A percentile compares a stretch with the other conserved stretches of the same genome.
Conservation (phyloP, 1,284 basidiomycete genomes). For the Tremellales sp. region DNA sequence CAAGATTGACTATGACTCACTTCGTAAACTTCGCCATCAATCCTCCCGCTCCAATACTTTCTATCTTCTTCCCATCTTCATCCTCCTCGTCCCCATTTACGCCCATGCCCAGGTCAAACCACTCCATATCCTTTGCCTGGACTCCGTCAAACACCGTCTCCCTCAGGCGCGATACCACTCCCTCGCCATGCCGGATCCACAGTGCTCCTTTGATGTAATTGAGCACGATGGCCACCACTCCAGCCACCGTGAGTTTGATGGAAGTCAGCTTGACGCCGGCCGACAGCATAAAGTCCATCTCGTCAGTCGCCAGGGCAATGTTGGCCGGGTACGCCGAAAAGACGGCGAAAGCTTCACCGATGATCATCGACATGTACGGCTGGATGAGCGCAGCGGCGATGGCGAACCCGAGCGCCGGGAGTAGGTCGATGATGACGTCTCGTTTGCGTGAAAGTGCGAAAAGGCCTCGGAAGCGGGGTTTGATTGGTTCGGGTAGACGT, state of each 20-base stretch:
- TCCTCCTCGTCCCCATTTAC: slow-evolving; percentile 54
- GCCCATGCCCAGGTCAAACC: slow-evolving; percentile 83
- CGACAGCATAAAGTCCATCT: slow-evolving; percentile 58
- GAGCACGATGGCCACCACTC: slow-evolving; percentile 64
- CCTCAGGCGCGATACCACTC: slow-evolving; percentile 67
- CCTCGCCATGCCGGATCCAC: slow-evolving; percentile 87
- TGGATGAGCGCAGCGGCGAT: slow-evolving; percentile 71
- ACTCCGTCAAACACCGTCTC: slow-evolving; percentile 67
- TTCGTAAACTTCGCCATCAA: slow-evolving; percentile 90
- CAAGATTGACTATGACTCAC: slow-evolving; percentile 51
- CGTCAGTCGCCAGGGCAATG: slow-evolving; percentile 28
- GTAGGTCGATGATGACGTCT: slow-evolving; percentile 56
- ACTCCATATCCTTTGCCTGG: slow-evolving; percentile 68
- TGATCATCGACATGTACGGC: slow-evolving; percentile 86
- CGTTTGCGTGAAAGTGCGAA: slow-evolving; percentile 61
- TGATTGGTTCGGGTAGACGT: slow-evolving; percentile 30
- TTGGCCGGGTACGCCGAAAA: slow-evolving; percentile 59
- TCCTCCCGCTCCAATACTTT: slow-evolving; percentile 76
- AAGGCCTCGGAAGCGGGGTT: slow-evolving; percentile 58
- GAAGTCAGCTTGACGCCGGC: slow-evolving; percentile 58
- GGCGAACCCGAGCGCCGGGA: slow-evolving; percentile 71
- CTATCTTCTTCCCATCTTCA: slow-evolving; percentile 50
- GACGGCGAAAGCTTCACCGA: slow-evolving; percentile 79
- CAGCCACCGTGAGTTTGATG: slow-evolving; percentile 68
- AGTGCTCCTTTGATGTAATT: slow-evolving; percentile 70